Evolutionary conservation across 805 yeast species (phyloP).

Genomic region (Candida incommunis): DNA sequence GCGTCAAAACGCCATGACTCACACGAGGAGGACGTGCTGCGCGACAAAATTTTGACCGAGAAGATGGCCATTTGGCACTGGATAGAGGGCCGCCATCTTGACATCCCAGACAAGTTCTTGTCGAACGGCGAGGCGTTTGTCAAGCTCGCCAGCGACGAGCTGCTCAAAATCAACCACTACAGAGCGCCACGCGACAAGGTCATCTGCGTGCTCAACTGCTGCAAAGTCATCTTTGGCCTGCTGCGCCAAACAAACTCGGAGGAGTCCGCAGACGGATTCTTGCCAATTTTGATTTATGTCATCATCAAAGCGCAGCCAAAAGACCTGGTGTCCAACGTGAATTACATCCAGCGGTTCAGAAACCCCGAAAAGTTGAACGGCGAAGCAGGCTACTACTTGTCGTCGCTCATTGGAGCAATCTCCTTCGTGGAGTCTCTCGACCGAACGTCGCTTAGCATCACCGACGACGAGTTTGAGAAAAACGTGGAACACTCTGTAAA

Average conservation of each 20-base stretch:
- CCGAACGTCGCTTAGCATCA: conserved; percentile 43
- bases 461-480: conserved; percentile 42
- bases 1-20: conserved; percentile 31
- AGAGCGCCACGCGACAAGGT: conserved; percentile 92
- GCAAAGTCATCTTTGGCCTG: conserved; percentile 83
- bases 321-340: conserved; percentile 60
- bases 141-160: conserved; percentile 56
- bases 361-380: conserved; percentile 64
- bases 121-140: conserved; percentile 39
- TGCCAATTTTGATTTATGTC: conserved; percentile 77
- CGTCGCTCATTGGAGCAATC: conserved; percentile 82
- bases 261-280: conserved; percentile 86
- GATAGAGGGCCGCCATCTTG: conserved; percentile 63
- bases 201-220: conserved; percentile 79
- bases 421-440: conserved; percentile 57
- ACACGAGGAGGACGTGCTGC: conserved; percentile 47
- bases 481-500: conserved; percentile 25
- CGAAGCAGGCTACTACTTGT: conserved; percentile 81
- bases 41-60: conserved; percentile 38
- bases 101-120: conserved; percentile 42
- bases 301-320: conserved; percentile 54
- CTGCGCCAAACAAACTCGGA: conserved; percentile 52
- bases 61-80: conserved; percentile 55
- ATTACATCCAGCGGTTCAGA: conserved; percentile 76
- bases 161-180: conserved; percentile 64